Evolutionary conservation across 768 basidiomycete genomes (phyloP).

Genomic region (Mycena latifolia): DNA sequence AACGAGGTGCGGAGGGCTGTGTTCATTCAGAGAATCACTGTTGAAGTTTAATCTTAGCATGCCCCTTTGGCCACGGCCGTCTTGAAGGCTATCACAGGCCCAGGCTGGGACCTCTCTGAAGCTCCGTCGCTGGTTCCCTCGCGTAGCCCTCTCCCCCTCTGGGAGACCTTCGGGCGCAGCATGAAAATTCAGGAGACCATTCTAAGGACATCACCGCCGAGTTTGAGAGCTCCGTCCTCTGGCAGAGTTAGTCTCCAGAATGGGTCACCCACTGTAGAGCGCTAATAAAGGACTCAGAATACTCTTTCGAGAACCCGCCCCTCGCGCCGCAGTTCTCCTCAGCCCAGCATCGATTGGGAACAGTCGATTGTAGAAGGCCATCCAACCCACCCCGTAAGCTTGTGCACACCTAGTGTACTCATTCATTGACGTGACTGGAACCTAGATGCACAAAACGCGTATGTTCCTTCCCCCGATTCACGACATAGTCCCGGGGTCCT

Average conservation of each 20-base stretch:
- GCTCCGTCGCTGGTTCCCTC: constrained; percentile 42
- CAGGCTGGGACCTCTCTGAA: constrained; percentile 43
- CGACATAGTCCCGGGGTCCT: constrained; percentile 57
- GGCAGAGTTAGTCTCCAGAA: constrained; percentile 58
- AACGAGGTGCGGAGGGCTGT: constrained; percentile 27
- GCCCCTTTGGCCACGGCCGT: constrained; percentile 42
- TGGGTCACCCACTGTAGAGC: neutral
- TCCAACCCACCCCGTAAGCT: constrained; percentile 67
- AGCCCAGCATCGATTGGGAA: constrained; percentile 69
- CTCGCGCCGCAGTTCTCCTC: constrained; percentile 57
- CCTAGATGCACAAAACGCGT: constrained; percentile 70
- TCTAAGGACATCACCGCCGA: constrained; percentile 59
- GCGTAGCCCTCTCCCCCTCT: constrained; percentile 54
- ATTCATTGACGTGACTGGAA: neutral
- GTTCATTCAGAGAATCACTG: neutral
- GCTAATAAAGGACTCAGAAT: constrained; percentile 41
- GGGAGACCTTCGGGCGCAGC: constrained; percentile 55
- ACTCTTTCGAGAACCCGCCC: constrained; percentile 65
- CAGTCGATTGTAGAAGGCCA: constrained; percentile 73
- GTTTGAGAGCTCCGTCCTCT: constrained; percentile 62
- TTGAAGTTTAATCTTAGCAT: constrained; percentile 45
- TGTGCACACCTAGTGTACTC: neutral
- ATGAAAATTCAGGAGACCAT: constrained; percentile 50
- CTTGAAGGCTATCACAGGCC: constrained; percentile 39
- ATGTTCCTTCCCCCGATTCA: constrained; percentile 63